These are phyloP conservation scores for Carex littledalei DNA, from an alignment of 176 grass and related monocot species.

Conservation along the genomic window DNA sequence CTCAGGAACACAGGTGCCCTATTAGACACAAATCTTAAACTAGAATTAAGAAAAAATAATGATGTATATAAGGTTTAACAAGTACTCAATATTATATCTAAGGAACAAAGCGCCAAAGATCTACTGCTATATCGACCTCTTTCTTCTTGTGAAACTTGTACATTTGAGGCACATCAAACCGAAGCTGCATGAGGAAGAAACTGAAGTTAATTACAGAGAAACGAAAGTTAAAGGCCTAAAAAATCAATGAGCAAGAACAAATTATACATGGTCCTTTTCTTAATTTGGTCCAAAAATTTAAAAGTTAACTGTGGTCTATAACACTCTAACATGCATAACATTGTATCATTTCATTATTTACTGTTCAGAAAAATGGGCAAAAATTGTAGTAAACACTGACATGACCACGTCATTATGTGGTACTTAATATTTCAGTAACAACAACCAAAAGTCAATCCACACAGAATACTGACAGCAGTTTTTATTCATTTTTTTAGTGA, in stretches of 20 bases:
- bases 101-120: slow-evolving; percentile 86
- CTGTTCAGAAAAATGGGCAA: background rate
- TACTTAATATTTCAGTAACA: background rate
- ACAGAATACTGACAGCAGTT: background rate
- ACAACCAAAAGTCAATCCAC: background rate
- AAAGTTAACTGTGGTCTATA: background rate
- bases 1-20: background rate
- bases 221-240: background rate
- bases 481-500: background rate
- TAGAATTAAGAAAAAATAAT: background rate
- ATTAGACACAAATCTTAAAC: background rate
- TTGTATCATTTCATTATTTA: background rate
- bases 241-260: background rate
- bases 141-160: slow-evolving; percentile 90
- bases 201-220: background rate
- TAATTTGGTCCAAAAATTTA: background rate
- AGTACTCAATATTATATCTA: background rate
- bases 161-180: slow-evolving; percentile 58
- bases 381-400: background rate
- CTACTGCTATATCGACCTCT: slow-evolving; percentile 66
- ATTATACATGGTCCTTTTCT: background rate
- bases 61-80: background rate
- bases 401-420: background rate
- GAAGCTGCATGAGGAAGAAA: slow-evolving; percentile 38
- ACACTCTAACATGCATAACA: background rate